phyloP scores from a whole-genome alignment of 2,329 filamentous ascomycete genomes.

The Hymenoscyphus salicellus region DNA sequence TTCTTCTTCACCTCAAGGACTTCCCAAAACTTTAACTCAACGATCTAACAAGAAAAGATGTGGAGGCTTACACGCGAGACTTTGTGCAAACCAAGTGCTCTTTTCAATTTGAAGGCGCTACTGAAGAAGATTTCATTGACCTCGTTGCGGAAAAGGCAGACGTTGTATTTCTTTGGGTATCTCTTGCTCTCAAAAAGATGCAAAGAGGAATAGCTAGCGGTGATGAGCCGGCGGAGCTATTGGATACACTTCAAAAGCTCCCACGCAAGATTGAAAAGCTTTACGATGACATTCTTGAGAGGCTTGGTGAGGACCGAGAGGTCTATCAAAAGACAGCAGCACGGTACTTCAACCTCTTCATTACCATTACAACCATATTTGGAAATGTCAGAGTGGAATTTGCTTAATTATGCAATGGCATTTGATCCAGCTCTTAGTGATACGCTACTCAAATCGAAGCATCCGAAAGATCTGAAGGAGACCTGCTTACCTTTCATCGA shows the following conservation, averaged over 20 bases:
- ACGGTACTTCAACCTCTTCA: not conserved
- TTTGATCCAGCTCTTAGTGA: not conserved
- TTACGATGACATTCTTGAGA: not conserved
- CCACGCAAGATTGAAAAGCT: conserved; percentile 6
- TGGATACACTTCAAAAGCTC: conserved; percentile 5
- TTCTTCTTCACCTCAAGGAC: conserved; percentile 15
- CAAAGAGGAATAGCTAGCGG: conserved; percentile 13
- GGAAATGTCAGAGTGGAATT: not conserved
- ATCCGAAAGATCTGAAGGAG: not conserved
- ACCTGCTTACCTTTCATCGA: not conserved
- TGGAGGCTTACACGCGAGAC: not conserved
- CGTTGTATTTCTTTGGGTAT: conserved; percentile 24
- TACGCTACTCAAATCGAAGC: not conserved
- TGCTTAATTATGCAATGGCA: not conserved
- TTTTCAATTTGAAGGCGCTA: not conserved
- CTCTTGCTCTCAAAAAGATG: conserved; percentile 15
- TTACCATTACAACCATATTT: not conserved
- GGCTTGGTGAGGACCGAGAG: not conserved
- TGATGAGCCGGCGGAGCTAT: conserved; percentile 1
- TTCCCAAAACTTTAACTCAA: conserved; percentile 11
- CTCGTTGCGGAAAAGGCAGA: conserved; percentile 8
- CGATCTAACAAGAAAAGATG: conserved; percentile 14
- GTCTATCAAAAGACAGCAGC: not conserved
- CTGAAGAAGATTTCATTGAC: not conserved
- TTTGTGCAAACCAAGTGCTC: not conserved